A percentile compares a stretch with the other conserved stretches of the same genome.
Conservation (phyloP, 306 rosid genomes). For the Sicyos baderoa region DNA sequence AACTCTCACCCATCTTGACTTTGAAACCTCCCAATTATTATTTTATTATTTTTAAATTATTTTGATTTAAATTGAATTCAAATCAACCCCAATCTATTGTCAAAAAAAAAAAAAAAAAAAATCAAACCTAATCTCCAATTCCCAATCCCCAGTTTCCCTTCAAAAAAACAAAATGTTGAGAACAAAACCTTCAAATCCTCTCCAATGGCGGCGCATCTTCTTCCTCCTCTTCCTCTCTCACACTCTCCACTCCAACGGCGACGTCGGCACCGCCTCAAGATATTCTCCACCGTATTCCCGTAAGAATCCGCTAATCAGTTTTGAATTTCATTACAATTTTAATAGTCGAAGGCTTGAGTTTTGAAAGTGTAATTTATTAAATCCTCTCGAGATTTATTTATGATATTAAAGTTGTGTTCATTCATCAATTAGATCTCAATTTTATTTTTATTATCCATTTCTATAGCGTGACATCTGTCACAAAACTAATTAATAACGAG, state of each 20-base stretch:
- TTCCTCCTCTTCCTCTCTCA: conserved; percentile 7
- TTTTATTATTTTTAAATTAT: background rate
- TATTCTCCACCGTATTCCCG: conserved; percentile 58
- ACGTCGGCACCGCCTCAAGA: conserved; percentile 55
- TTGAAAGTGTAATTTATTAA: too few relatives aligned
- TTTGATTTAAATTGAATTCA: background rate
- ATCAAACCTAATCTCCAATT: background rate
- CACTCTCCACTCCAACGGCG: conserved; percentile 28
- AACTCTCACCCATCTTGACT: background rate
- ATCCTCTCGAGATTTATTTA: too few relatives aligned
- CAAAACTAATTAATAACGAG: too few relatives aligned
- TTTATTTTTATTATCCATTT: too few relatives aligned
- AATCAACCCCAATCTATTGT: background rate
- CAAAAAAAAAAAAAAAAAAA: too few relatives aligned
- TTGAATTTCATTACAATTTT: too few relatives aligned
- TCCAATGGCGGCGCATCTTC: background rate
- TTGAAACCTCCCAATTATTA: background rate
- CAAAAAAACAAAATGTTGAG: background rate
- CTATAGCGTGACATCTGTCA: too few relatives aligned
- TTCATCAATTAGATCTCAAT: too few relatives aligned
- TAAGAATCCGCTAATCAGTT: conserved; percentile 19
- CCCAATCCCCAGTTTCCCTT: background rate
- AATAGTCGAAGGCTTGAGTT: too few relatives aligned
- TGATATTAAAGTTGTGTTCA: too few relatives aligned
- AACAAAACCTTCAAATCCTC: background rate